These are phyloP conservation scores for Fusarium euwallaceae DNA, from an alignment of 2,329 filamentous ascomycete species.

Conservation along the genomic window DNA sequence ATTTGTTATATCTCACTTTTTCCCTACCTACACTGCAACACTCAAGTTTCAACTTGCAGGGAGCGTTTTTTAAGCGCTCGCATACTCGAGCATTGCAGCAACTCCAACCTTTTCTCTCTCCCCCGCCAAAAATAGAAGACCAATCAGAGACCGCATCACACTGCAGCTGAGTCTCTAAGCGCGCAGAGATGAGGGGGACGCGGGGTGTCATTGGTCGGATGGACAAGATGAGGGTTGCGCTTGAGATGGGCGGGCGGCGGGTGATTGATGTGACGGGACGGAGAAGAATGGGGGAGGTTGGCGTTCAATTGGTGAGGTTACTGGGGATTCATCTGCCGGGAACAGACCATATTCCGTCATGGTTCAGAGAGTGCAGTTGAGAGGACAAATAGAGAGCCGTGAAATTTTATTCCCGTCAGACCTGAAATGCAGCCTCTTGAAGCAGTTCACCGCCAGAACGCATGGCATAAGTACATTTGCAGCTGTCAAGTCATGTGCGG, in stretches of 20 bases:
- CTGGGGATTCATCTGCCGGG: not conserved
- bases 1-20: constrained; percentile 29
- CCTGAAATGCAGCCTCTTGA: not conserved
- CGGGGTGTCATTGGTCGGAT: constrained; percentile 12
- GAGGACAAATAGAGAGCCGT: not conserved
- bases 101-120: not conserved
- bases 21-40: not conserved
- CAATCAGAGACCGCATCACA: constrained; percentile 51
- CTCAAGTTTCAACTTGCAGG: not conserved
- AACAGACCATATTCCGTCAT: constrained; percentile 7
- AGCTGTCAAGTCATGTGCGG: constrained; percentile 3
- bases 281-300: not conserved
- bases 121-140: constrained; percentile 42
- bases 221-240: constrained; percentile 24
- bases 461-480: constrained; percentile 2
- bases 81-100: constrained; percentile 10
- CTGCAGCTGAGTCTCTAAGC: constrained; percentile 43
- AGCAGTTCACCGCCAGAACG: constrained; percentile 1
- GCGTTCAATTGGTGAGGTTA: not conserved
- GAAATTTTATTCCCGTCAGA: not conserved
- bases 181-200: constrained; percentile 36
- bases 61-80: constrained; percentile 36
- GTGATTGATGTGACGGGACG: constrained; percentile 1
- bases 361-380: not conserved
- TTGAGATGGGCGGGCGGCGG: not conserved